Conservation (phyloP, 257 asterid genomes). For the Nicotiana tabacum region DNA sequence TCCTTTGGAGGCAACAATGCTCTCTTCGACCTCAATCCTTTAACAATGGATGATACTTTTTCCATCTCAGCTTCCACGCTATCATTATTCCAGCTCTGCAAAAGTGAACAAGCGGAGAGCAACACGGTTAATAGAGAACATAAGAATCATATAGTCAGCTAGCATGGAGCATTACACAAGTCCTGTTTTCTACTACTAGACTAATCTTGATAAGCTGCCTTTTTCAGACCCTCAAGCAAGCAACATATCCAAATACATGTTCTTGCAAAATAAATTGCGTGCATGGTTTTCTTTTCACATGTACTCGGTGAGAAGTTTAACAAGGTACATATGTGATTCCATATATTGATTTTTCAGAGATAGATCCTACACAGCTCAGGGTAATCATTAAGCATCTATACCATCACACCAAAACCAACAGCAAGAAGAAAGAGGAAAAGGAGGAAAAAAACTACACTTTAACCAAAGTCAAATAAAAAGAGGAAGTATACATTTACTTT, state of each 20-base stretch:
- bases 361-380: neutral
- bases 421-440: neutral
- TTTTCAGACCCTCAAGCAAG: constrained; percentile 1
- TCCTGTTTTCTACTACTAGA: neutral
- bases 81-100: constrained; percentile 75
- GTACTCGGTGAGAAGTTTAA: neutral
- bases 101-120: constrained; percentile 2
- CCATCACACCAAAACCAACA: neutral
- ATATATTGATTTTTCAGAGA: neutral
- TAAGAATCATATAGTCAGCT: neutral
- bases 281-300: neutral
- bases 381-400: neutral
- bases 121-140: constrained; percentile 3
- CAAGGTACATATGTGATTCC: neutral
- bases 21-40: constrained; percentile 69
- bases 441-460: neutral
- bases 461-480: neutral
- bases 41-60: constrained; percentile 54
- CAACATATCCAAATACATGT: neutral
- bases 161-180: neutral
- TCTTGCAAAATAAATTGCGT: neutral
- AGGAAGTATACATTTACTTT: neutral
- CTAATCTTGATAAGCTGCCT: neutral
- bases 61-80: constrained; percentile 73
- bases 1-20: constrained; percentile 67